These are phyloP conservation scores for Salvia rosmarinus DNA, from an alignment of 257 asterid genomes.

Conservation along the genomic window DNA sequence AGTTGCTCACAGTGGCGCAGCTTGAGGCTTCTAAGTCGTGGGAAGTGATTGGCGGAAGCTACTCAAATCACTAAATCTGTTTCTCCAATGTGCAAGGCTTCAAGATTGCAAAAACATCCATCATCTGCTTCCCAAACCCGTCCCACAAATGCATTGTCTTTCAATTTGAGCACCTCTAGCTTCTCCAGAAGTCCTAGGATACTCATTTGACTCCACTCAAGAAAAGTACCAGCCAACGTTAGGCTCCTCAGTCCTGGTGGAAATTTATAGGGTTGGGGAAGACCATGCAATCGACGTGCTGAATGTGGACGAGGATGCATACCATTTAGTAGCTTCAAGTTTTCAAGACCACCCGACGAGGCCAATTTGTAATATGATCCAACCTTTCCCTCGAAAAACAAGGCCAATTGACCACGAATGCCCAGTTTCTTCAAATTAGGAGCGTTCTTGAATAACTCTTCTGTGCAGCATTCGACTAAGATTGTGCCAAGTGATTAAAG, in stretches of 20 bases:
- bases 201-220: not conserved
- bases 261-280: conserved; percentile 34
- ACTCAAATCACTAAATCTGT: not conserved
- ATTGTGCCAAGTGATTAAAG: not conserved
- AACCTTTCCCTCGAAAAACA: conserved; percentile 25
- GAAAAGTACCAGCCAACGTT: conserved; percentile 3
- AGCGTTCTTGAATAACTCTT: not conserved
- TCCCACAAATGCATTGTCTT: not conserved
- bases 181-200: not conserved
- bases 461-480: not conserved
- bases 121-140: not conserved
- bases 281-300: not conserved
- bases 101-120: not conserved
- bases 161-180: not conserved
- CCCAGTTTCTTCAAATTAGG: conserved; percentile 37
- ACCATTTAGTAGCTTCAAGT: conserved; percentile 48
- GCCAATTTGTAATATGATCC: conserved; percentile 35
- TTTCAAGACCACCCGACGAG: conserved; percentile 32
- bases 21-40: not conserved
- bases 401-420: conserved; percentile 37
- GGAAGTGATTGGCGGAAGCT: not conserved
- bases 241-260: conserved; percentile 31
- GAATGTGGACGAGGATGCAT: conserved; percentile 18
- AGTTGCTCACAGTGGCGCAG: not conserved
- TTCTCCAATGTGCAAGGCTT: not conserved